phyloP scores from a whole-genome alignment of 1,284 basidiomycete genomes.

The Cryptococcus hybrid region DNA sequence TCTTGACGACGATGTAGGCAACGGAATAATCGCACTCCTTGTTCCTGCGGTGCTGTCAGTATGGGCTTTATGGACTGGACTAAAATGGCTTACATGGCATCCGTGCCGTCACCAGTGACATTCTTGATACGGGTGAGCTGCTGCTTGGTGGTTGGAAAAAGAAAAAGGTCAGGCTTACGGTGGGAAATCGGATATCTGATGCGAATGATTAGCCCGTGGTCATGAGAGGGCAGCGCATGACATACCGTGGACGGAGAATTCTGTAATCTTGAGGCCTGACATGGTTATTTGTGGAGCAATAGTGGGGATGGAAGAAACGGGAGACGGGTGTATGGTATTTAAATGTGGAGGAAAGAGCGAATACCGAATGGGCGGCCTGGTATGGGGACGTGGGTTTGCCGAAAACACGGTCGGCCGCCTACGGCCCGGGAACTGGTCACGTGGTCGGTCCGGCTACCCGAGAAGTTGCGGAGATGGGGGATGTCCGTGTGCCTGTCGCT shows the following conservation, averaged over 20 bases:
- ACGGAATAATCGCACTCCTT: conserved; percentile 93
- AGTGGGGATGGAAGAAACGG: too few species aligned
- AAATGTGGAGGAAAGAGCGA: too few species aligned
- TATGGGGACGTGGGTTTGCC: too few species aligned
- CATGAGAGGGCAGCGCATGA: conserved; percentile 5
- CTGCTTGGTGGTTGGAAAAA: too few species aligned
- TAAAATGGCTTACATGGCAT: conserved; percentile 65
- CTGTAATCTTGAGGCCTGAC: conserved; percentile 39
- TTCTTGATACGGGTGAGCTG: conserved; percentile 21
- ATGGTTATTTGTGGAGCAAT: conserved; percentile 9
- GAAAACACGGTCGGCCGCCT: neutral
- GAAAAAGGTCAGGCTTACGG: conserved; percentile 50
- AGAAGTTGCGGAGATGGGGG: neutral
- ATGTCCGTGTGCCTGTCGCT: neutral
- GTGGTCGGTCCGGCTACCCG: neutral
- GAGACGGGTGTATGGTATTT: too few species aligned
- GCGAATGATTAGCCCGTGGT: neutral
- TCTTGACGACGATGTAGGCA: conserved; percentile 77
- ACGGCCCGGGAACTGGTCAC: neutral
- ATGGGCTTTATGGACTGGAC: neutral
- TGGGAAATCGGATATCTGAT: conserved; percentile 77
- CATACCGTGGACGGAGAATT: conserved; percentile 49
- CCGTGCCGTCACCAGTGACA: conserved; percentile 80
- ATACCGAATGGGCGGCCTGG: too few species aligned
- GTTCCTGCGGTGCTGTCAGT: conserved; percentile 59